Evolutionary conservation across 352 stramenopile species (phyloP), one percentile per base, ranked within the genome.

Genomic region (Phytophthora brassicae): DNA sequence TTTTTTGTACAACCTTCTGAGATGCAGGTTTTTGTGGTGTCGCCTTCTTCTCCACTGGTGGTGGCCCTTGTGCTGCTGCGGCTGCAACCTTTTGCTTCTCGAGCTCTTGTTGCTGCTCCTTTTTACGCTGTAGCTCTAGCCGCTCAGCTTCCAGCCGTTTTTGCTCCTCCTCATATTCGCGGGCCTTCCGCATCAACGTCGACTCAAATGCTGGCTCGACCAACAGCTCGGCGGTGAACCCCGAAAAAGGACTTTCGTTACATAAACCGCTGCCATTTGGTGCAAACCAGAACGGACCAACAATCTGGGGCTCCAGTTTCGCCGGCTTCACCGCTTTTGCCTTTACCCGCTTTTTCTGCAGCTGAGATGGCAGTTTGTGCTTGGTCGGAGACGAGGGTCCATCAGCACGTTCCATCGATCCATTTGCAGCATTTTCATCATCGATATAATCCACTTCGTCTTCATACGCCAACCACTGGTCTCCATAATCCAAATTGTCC

Each of bases 361-460:
- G 64, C 58, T 85, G 76, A 0, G 77, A 69, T 17, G 77, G 79
- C 8, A 86, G 43, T 53, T 91, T 89, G 45, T 79, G 71, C 47
- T 84, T 84, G 9, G 53, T 56, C 24, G 74, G 48, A 9, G 73
- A 81, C 44, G 58, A 66, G 16, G 51, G 26, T 46, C 58, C 52
- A 20, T 74, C 41, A 38, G 49, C 54, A 4, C 53, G 23, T 9
- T 70, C 64, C 33, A 61, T 68, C 12, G 31, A 36, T 8, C 63
- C 67, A 19, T 70, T 66, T 43, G 73, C 71, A 17, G 63, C 58
- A 11, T 68, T 64, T 0, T 53, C 68, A 39, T 68, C 80, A 20
- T 92, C 83, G 44, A 78, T 88, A 54, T 95, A 95, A 36, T 95
- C 86, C 16, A 95, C 80, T 67, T 95, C 86, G 39, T 95, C 84